Conservation (phyloP, 495 filamentous ascomycete species). For the Cryomyces minteri region DNA sequence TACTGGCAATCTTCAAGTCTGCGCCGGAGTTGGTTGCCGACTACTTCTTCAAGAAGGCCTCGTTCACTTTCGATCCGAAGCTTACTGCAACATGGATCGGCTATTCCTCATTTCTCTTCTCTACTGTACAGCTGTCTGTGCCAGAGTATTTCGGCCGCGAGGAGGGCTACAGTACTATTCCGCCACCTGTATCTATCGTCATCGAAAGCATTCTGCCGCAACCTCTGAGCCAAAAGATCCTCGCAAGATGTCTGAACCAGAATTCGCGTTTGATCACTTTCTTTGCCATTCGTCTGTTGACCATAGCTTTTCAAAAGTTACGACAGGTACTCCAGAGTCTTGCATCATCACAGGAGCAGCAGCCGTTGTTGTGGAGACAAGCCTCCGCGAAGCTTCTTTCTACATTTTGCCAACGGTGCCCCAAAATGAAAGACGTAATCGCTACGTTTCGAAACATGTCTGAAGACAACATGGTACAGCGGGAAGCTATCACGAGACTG, state of each 20-base stretch:
- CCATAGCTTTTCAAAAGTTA: conserved; percentile 63
- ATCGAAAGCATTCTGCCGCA: conserved; percentile 79
- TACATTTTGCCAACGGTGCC: conserved; percentile 63
- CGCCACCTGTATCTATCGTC: conserved; percentile 55
- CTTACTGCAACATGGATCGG: conserved; percentile 85
- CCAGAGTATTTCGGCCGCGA: conserved; percentile 44
- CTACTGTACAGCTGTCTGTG: conserved; percentile 51
- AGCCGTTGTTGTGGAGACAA: conserved; percentile 41
- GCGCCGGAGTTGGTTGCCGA: conserved; percentile 71
- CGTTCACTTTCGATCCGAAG: conserved; percentile 81
- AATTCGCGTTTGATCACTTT: conserved; percentile 59
- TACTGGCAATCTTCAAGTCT: conserved; percentile 58
- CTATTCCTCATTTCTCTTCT: conserved; percentile 74
- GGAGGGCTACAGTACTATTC: conserved; percentile 28
- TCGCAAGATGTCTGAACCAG: conserved; percentile 60
- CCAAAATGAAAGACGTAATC: conserved; percentile 59
- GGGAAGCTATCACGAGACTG: conserved; percentile 57
- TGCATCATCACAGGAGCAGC: conserved; percentile 24
- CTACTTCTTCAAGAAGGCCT: conserved; percentile 63
- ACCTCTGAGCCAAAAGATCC: conserved; percentile 54
- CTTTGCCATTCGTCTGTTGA: conserved; percentile 62
- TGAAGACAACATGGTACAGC: conserved; percentile 50
- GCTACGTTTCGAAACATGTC: conserved; percentile 44
- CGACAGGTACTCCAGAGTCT: conserved; percentile 35
- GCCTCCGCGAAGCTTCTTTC: conserved; percentile 42